A percentile compares a stretch with the other conserved stretches of the same genome.
These are phyloP conservation scores for Penicillium cataractarum DNA, from an alignment of 495 filamentous ascomycete species.

Conservation along the genomic window DNA sequence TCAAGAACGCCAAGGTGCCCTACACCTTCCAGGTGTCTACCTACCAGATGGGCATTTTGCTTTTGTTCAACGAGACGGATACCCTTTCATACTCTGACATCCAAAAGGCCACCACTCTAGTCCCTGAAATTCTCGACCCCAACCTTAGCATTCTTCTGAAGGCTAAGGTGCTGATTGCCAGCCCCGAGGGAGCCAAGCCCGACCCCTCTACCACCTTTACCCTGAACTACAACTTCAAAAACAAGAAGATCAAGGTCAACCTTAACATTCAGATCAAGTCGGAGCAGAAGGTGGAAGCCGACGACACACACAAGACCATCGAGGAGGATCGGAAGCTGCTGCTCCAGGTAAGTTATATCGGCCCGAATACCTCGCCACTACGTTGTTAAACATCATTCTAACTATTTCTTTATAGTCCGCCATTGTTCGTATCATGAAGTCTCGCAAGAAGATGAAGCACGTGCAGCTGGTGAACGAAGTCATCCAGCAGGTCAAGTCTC, in stretches of 20 bases:
- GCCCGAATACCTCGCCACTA: slow-evolving; percentile 1
- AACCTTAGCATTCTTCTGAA: slow-evolving; percentile 83
- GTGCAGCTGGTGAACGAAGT: slow-evolving; percentile 89
- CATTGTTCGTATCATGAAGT: slow-evolving; percentile 99
- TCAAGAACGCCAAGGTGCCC: slow-evolving; percentile 81
- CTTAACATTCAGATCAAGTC: slow-evolving; percentile 93
- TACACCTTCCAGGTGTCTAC: slow-evolving; percentile 98
- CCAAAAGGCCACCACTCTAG: slow-evolving; percentile 74
- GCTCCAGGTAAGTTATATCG: slow-evolving; percentile 76
- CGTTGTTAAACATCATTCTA: not conserved
- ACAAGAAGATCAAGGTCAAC: slow-evolving; percentile 96
- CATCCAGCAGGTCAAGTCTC: slow-evolving; percentile 90
- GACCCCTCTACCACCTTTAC: slow-evolving; percentile 74
- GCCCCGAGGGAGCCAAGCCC: slow-evolving; percentile 71
- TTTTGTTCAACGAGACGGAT: slow-evolving; percentile 92
- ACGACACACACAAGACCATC: slow-evolving; percentile 98
- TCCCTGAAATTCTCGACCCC: slow-evolving; percentile 80
- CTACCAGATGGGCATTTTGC: slow-evolving; percentile 95
- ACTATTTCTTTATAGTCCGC: slow-evolving; percentile 67
- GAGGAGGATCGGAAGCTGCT: slow-evolving; percentile 96
- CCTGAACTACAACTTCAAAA: slow-evolving; percentile 93
- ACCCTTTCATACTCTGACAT: slow-evolving; percentile 88
- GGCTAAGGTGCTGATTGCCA: slow-evolving; percentile 78
- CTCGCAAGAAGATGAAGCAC: slow-evolving; percentile 98
- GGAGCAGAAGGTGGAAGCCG: slow-evolving; percentile 91